Conservation (phyloP, 2,329 filamentous ascomycete genomes). For the Plectosphaerella cucumerina region DNA sequence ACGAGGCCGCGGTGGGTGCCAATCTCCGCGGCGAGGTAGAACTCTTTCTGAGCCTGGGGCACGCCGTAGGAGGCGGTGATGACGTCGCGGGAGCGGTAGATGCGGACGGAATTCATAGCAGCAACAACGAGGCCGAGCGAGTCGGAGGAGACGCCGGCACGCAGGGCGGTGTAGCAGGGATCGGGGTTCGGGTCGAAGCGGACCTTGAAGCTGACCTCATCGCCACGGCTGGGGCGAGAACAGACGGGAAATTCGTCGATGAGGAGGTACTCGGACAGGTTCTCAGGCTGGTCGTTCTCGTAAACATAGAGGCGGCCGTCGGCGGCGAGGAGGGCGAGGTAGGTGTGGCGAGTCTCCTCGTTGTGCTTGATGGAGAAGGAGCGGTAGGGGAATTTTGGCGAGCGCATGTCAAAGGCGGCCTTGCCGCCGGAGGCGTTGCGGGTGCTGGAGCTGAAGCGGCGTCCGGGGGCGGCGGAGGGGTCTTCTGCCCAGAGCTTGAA, state of each 20-base stretch:
- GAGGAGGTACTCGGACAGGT: slow-evolving; percentile 68
- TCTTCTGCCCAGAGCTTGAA: slow-evolving; percentile 95
- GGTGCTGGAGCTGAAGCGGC: slow-evolving; percentile 69
- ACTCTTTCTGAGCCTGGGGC: slow-evolving; percentile 62
- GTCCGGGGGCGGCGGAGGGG: slow-evolving; percentile 71
- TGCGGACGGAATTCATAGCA: slow-evolving; percentile 74
- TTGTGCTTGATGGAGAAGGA: slow-evolving; percentile 83
- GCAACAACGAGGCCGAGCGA: slow-evolving; percentile 79
- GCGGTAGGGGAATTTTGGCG: slow-evolving; percentile 63
- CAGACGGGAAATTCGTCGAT: slow-evolving; percentile 76
- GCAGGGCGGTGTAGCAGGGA: slow-evolving; percentile 70
- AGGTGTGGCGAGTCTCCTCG: slow-evolving; percentile 74
- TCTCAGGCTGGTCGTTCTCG: slow-evolving; percentile 82
- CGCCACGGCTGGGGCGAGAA: slow-evolving; percentile 66
- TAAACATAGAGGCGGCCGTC: slow-evolving; percentile 77
- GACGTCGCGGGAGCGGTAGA: slow-evolving; percentile 72
- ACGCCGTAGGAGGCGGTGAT: slow-evolving; percentile 47
- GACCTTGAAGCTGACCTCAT: slow-evolving; percentile 83
- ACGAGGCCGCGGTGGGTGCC: slow-evolving; percentile 71
- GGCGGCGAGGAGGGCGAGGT: slow-evolving; percentile 78
- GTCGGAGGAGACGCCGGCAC: slow-evolving; percentile 77
- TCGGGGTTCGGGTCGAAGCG: slow-evolving; percentile 85
- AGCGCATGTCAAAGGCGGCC: slow-evolving; percentile 52
- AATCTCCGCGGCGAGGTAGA: slow-evolving; percentile 80
- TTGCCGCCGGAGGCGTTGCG: slow-evolving; percentile 32